Conservation (phyloP, 345 rosid species). For the Alliaria petiolata region DNA sequence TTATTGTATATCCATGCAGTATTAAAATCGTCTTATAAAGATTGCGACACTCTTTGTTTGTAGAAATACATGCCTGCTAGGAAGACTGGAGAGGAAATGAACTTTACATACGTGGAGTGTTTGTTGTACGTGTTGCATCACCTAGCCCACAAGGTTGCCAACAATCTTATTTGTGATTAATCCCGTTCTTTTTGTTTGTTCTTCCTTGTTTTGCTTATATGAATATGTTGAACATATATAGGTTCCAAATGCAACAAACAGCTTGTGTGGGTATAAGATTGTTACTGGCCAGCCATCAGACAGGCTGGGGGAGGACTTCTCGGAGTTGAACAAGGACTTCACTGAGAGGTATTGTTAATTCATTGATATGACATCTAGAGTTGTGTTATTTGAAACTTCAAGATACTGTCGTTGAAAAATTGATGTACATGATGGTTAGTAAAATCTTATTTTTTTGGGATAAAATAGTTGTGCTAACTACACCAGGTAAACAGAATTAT, state of each 20-base stretch:
- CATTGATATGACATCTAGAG: not conserved
- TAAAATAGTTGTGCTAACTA: not conserved
- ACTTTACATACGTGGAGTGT: constrained; percentile 94
- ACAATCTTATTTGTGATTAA: not conserved
- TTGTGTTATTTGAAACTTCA: constrained; percentile 6
- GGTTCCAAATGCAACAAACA: constrained; percentile 98
- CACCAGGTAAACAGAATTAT: not conserved
- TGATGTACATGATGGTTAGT: not conserved
- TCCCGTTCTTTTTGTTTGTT: not conserved
- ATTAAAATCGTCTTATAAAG: not conserved
- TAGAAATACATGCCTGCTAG: constrained; percentile 94
- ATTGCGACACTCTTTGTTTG: constrained; percentile 17
- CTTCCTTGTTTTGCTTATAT: constrained; percentile 25
- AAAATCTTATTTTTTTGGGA: not conserved
- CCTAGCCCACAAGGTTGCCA: constrained; percentile 81
- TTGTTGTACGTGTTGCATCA: constrained; percentile 85
- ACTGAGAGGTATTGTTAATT: constrained; percentile 58
- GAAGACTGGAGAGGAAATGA: constrained; percentile 94
- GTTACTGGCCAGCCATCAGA: constrained; percentile 99
- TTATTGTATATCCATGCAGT: not conserved
- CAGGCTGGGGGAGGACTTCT: constrained; percentile 97
- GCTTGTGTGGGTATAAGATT: constrained; percentile 93
- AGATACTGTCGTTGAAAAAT: not conserved
- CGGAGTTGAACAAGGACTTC: constrained; percentile 79
- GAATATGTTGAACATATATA: constrained; percentile 26